Conservation (phyloP, 2,329 filamentous ascomycete genomes). For the Zymoseptoria tritici region DNA sequence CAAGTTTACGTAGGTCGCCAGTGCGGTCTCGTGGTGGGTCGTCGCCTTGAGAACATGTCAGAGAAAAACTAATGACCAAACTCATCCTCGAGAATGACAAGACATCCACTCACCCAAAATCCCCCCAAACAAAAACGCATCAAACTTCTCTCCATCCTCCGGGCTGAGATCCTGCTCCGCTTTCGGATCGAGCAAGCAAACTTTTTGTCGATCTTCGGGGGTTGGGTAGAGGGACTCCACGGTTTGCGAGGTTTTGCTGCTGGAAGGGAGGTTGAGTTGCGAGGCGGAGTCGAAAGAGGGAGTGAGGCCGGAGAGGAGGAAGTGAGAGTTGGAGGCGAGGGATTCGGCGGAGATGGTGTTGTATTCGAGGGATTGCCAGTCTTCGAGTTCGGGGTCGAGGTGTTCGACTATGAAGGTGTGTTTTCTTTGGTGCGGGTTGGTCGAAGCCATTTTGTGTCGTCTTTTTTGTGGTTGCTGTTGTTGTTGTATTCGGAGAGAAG, state of each 20-base stretch:
- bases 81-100: no score
- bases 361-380: conserved; percentile 94
- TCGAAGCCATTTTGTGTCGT: not conserved
- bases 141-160: conserved; percentile 73
- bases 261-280: conserved; percentile 10
- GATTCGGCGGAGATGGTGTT: conserved; percentile 78
- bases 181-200: conserved; percentile 84
- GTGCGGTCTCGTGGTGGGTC: conserved; percentile 63
- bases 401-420: conserved; percentile 92
- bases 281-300: conserved; percentile 48
- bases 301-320: conserved; percentile 27
- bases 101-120: conserved; percentile 59
- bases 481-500: no score
- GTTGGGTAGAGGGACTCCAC: conserved; percentile 70
- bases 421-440: conserved; percentile 6
- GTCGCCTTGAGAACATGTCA: conserved; percentile 3
- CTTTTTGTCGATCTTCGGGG: conserved; percentile 59
- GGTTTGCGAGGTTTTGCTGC: conserved; percentile 36
- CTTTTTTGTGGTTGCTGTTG: no score
- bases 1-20: conserved; percentile 89
- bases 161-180: conserved; percentile 75
- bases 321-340: conserved; percentile 51
- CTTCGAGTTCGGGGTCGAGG: conserved; percentile 85
- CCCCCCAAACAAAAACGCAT: conserved; percentile 90
- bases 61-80: not conserved